Evolutionary conservation across 306 rosid genomes (phyloP), one percentile per base, ranked within the genome.

Genomic region (Pterocarpus santalinus): DNA sequence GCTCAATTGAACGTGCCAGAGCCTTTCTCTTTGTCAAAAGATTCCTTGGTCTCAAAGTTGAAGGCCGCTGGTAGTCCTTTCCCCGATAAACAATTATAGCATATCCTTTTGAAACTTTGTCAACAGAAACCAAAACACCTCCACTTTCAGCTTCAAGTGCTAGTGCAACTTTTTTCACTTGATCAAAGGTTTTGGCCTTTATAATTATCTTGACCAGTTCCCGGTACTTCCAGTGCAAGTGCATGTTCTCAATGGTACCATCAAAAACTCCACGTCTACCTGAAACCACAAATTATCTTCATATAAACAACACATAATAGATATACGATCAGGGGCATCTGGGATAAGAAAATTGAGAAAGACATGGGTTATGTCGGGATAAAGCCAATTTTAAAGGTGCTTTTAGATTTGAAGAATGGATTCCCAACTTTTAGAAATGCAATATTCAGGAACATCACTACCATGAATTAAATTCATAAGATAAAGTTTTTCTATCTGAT

Each of bases 101-200:
- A 81, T 85, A 95, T 84, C 91, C 90, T 85, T 91, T 93, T 73
- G 96, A 91, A 62, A 95, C 85, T 87, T 90, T 93, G 86, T 95
- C 99, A 30, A 95, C 94, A 53, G 98, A 93, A 86, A 95, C 92
- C 84, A 95, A 78, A 60, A 95, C 91, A 60, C 99, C 99, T 34
- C 99, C 96, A 66, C 98, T 91, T 86, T 95, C 99, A 28, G 99
- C 99, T 87, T 95, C 99, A 53, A 95, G 97, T 7, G 97, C 94
- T 58, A 95, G 79, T 14, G 99, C 99, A 77, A 91, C 81, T 72
- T 88, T 93, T 80, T 88, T 95, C 1, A 95, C 94, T 61, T 87
- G 97, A 4, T 95, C 99, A 82, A 93, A 95, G 78, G 80, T 84
- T 75, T 84, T 90, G 72, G 96, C 97, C 81, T 91, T 90, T 64